Conservation (phyloP, 2,329 filamentous ascomycete species). For the Calonectria pauciramosa region DNA sequence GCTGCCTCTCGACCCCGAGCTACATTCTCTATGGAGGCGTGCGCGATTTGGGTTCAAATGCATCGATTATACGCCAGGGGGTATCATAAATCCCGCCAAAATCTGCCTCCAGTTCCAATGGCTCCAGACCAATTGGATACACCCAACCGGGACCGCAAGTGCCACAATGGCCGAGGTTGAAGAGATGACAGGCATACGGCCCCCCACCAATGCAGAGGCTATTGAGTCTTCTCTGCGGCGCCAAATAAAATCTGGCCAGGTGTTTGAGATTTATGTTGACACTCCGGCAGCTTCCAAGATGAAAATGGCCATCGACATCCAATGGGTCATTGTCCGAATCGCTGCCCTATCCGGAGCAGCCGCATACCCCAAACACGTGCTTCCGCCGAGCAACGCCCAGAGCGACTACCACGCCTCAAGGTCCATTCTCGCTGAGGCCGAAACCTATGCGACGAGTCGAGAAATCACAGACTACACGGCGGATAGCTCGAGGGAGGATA, state of each 20-base stretch:
- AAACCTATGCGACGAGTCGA: background rate
- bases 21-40: background rate
- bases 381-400: background rate
- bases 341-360: background rate
- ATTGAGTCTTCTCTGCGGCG: background rate
- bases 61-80: background rate
- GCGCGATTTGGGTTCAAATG: background rate
- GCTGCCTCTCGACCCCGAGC: background rate
- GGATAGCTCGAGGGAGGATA: background rate
- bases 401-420: background rate
- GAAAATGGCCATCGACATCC: background rate
- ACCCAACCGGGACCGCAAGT: background rate
- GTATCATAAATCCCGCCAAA: rapidly evolving
- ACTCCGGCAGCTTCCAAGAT: background rate
- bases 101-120: background rate
- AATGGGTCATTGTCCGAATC: background rate
- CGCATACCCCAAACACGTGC: background rate
- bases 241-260: background rate
- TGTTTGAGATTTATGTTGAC: background rate
- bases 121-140: background rate
- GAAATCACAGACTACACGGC: background rate
- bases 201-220: background rate
- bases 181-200: background rate
- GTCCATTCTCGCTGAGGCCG: background rate
- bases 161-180: background rate